Percentiles rank a stretch among this genome's conserved stretches.
Evolutionary conservation across 2,329 filamentous ascomycete genomes (phyloP).

Genomic region (Diaporthe vaccinii): DNA sequence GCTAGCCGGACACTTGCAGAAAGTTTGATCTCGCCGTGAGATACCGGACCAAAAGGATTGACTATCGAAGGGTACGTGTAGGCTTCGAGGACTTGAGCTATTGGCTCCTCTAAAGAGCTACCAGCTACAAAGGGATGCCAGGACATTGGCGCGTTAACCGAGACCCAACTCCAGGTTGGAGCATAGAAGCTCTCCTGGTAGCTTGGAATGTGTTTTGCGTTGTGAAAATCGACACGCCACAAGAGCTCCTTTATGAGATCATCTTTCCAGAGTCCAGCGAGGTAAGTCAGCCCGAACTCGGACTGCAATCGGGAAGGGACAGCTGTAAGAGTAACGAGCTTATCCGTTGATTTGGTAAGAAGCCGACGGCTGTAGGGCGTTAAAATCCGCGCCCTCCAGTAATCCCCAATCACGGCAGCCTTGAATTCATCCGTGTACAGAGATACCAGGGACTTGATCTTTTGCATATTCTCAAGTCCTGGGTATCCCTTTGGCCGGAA

Average conservation of each 20-base stretch:
- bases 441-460: background rate
- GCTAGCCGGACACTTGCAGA: background rate
- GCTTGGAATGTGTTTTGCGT: background rate
- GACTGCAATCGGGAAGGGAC: background rate
- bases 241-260: background rate
- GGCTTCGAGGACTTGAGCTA: background rate
- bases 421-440: background rate
- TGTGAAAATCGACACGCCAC: rapidly evolving
- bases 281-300: background rate
- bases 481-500: background rate
- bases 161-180: background rate
- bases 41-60: background rate
- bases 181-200: background rate
- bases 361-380: background rate
- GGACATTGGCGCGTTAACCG: background rate
- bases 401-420: background rate
- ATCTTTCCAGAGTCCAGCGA: background rate
- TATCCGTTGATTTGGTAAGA: background rate
- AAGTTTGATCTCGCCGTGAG: background rate
- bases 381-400: background rate
- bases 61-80: background rate
- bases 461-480: background rate
- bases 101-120: background rate
- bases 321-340: background rate
- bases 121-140: background rate